Conservation (phyloP, 441 rosid genomes). For the Pelargonium australe region DNA sequence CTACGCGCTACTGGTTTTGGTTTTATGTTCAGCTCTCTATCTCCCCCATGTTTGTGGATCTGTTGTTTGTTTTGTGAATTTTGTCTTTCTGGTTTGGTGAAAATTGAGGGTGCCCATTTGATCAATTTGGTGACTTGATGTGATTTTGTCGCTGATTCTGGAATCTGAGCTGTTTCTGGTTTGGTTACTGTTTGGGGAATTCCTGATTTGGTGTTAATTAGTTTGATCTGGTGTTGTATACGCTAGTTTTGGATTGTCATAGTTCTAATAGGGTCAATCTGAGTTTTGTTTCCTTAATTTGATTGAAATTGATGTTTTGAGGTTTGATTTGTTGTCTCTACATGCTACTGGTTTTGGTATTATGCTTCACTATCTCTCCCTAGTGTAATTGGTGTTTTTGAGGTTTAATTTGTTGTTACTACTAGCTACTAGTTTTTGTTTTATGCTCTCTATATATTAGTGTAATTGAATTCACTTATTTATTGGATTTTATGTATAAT, state of each 20-base stretch:
- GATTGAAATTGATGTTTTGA: neutral
- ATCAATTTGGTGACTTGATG: slow-evolving; percentile 21
- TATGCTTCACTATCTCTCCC: no score
- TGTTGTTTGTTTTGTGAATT: no score
- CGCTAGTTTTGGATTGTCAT: neutral
- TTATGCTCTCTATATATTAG: no score
- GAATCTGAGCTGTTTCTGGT: slow-evolving; percentile 10
- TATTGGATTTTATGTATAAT: no score
- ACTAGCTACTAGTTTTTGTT: no score
- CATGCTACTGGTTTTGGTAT: neutral
- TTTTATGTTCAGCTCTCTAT: no score
- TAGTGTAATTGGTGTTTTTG: no score
- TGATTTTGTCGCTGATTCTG: slow-evolving; percentile 16
- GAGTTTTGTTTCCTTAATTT: neutral
- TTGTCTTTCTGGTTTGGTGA: neutral
- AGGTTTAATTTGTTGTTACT: no score
- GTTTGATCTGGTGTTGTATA: neutral
- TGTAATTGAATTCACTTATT: no score
- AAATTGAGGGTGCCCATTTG: slow-evolving; percentile 21
- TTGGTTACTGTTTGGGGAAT: neutral
- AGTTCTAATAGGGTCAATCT: neutral
- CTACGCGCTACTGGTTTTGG: neutral
- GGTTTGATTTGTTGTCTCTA: neutral
- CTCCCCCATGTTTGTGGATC: no score
- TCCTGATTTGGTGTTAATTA: slow-evolving; percentile 6